Conservation (phyloP, 2,329 filamentous ascomycete species). For the Coniochaeta sp. region DNA sequence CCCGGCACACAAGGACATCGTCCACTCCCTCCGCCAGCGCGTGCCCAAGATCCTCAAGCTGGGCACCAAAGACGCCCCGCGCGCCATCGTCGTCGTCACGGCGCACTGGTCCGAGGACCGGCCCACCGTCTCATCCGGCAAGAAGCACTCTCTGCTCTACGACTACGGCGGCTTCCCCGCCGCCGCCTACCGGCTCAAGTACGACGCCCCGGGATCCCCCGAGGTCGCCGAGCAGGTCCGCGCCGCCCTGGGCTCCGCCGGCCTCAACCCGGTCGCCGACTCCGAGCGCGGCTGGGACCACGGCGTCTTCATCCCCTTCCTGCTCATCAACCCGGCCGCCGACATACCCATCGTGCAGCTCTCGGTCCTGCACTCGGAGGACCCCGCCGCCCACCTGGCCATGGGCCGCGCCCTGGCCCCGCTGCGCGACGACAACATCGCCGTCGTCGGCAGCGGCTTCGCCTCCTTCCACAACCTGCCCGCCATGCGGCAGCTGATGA, state of each 20-base stretch:
- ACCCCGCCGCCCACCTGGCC: conserved; percentile 37
- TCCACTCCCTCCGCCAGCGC: conserved; percentile 37
- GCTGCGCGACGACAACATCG: conserved; percentile 46
- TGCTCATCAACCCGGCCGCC: conserved; percentile 44
- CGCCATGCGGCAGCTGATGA: conserved; percentile 31
- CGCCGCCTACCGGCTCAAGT: conserved; percentile 47
- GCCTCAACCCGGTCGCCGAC: conserved; percentile 22
- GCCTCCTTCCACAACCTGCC: conserved; percentile 50
- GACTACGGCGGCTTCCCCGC: conserved; percentile 54
- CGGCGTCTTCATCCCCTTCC: conserved; percentile 52
- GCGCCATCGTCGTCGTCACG: conserved; percentile 49
- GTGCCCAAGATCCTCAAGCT: conserved; percentile 50
- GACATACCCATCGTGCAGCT: conserved; percentile 49
- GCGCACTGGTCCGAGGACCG: conserved; percentile 47
- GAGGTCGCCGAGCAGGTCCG: conserved; percentile 42
- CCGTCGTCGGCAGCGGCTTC: conserved; percentile 53
- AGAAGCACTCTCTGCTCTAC: conserved; percentile 41
- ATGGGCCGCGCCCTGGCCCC: conserved; percentile 44
- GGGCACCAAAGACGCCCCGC: conserved; percentile 37
- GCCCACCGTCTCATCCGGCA: conserved; percentile 43
- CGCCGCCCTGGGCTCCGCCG: conserved; percentile 35
- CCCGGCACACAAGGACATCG: conserved; percentile 36
- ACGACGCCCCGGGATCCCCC: conserved; percentile 48
- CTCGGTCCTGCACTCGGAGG: conserved; percentile 45
- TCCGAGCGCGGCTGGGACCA: conserved; percentile 43